A percentile compares a stretch with the other conserved stretches of the same genome.
These are phyloP conservation scores for Serendipita indica DNA, from an alignment of 768 basidiomycete genomes.

Conservation along the genomic window DNA sequence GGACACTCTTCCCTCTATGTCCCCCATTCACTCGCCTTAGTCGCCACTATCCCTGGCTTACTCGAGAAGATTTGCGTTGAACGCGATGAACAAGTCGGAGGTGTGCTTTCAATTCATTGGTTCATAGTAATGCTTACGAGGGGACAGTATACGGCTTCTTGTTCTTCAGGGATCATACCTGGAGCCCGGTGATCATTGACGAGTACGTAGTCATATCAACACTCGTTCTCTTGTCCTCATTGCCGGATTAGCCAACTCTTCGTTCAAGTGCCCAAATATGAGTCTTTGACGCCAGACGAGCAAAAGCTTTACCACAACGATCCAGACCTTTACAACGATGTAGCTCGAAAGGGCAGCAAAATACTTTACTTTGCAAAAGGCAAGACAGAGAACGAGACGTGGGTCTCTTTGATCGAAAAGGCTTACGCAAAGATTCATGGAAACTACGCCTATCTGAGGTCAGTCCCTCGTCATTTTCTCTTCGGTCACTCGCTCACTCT, in stretches of 20 bases:
- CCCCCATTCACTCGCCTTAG: constrained; percentile 12
- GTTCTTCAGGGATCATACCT: constrained; percentile 37
- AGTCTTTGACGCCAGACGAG: constrained; percentile 28
- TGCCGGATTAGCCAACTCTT: constrained; percentile 29
- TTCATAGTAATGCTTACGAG: neutral
- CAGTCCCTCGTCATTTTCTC: too few relatives aligned
- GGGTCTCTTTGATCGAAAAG: constrained; percentile 37
- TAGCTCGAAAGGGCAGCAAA: constrained; percentile 33
- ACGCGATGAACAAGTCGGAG: constrained; percentile 27
- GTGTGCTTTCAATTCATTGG: neutral
- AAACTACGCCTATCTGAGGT: constrained; percentile 30
- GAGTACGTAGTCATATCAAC: constrained; percentile 27
- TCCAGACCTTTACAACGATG: constrained; percentile 31
- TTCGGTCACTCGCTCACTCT: too few relatives aligned
- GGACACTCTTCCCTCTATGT: neutral
- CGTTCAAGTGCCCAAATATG: constrained; percentile 37
- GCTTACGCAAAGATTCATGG: constrained; percentile 45
- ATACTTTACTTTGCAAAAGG: constrained; percentile 32
- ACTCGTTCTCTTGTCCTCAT: neutral
- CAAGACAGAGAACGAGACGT: constrained; percentile 18
- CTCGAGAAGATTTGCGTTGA: constrained; percentile 42
- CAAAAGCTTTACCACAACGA: constrained; percentile 36
- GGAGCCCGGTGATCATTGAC: constrained; percentile 42
- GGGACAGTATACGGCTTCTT: constrained; percentile 37
- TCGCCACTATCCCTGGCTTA: constrained; percentile 30